A percentile compares a stretch with the other conserved stretches of the same genome.
phyloP scores from a whole-genome alignment of 345 rosid genomes.

The Salix koriyanagi region DNA sequence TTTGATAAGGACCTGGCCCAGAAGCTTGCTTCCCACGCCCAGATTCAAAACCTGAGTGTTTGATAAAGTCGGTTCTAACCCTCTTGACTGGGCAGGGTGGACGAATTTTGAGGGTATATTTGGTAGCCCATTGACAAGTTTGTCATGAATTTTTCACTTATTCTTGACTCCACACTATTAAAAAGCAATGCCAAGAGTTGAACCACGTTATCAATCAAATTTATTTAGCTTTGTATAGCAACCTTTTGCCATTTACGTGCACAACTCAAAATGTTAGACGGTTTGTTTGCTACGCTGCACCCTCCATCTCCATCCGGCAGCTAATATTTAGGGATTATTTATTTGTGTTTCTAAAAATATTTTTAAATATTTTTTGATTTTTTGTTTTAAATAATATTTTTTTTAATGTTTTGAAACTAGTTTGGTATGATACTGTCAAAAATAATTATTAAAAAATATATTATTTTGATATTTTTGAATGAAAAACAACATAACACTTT shows the following conservation, averaged over 20 bases:
- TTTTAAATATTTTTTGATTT: too few species aligned
- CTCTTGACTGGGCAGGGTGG: background rate
- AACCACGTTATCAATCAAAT: slow-evolving; percentile 7
- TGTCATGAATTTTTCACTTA: background rate
- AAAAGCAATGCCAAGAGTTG: background rate
- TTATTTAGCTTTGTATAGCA: background rate
- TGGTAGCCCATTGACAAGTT: background rate
- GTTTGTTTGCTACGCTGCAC: background rate
- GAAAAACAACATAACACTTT: too few species aligned
- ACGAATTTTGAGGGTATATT: background rate
- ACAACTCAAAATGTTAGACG: slow-evolving; percentile 5
- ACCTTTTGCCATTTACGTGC: slow-evolving; percentile 16
- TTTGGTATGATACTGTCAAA: too few species aligned
- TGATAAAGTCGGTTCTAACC: background rate
- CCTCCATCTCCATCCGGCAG: background rate
- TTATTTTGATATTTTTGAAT: too few species aligned
- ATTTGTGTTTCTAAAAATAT: too few species aligned
- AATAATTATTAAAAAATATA: too few species aligned
- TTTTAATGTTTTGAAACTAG: too few species aligned
- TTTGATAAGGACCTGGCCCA: background rate
- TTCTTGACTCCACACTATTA: background rate
- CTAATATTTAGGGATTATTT: too few species aligned
- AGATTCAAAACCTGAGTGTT: background rate
- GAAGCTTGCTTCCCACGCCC: background rate
- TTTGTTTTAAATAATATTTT: too few species aligned